Evolutionary conservation across 345 rosid genomes (phyloP).

Genomic region (Brassica nigra): DNA sequence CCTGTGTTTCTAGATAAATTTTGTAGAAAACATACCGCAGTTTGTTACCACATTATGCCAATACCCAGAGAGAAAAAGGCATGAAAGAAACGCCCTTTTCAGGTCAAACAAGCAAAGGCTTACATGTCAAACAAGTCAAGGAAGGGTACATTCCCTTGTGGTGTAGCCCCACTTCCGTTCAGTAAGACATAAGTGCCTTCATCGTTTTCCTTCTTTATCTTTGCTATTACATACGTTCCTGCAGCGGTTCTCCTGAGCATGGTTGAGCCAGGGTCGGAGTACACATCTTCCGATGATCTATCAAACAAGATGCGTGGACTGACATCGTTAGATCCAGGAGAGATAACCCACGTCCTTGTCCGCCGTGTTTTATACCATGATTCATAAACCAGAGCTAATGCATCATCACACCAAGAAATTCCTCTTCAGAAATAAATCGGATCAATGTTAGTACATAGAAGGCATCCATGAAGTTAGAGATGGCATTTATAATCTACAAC

Average conservation of each 20-base stretch:
- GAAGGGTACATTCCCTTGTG: slow-evolving; percentile 96
- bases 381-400: slow-evolving; percentile 87
- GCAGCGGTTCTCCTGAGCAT: slow-evolving; percentile 80
- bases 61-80: not conserved
- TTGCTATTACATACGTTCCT: slow-evolving; percentile 89
- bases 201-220: slow-evolving; percentile 69
- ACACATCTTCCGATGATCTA: slow-evolving; percentile 96
- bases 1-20: slow-evolving; percentile 76
- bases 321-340: slow-evolving; percentile 70
- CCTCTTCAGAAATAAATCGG: not conserved
- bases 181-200: slow-evolving; percentile 69
- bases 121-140: slow-evolving; percentile 97
- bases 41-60: slow-evolving; percentile 24
- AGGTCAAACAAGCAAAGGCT: slow-evolving; percentile 37
- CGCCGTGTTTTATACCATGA: slow-evolving; percentile 96
- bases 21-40: slow-evolving; percentile 21
- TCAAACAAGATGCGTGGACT: slow-evolving; percentile 83
- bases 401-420: slow-evolving; percentile 65
- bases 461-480: not conserved
- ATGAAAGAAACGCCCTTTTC: slow-evolving; percentile 16
- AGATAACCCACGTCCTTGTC: slow-evolving; percentile 87
- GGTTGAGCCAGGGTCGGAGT: slow-evolving; percentile 99
- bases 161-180: slow-evolving; percentile 95
- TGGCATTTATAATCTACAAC: slow-evolving; percentile 14
- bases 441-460: not conserved